Conservation (phyloP, 345 rosid genomes). For the Arabidopsis thaliana region DNA sequence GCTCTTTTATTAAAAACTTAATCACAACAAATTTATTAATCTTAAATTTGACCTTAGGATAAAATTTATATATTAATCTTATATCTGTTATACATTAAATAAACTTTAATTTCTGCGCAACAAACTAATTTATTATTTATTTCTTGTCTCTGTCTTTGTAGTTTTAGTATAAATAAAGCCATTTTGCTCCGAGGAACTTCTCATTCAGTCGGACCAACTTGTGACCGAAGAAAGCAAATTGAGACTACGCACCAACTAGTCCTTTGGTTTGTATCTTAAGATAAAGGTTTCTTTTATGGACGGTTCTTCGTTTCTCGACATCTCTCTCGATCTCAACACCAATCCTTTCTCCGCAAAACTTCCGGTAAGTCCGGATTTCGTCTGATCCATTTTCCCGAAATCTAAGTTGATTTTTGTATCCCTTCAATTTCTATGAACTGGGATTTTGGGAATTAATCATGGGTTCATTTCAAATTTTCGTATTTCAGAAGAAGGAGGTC, state of each 20-base stretch:
- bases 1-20: too few species aligned
- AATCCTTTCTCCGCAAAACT: conserved; percentile 41
- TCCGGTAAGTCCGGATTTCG: conserved; percentile 51
- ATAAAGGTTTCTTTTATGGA: conserved; percentile 26
- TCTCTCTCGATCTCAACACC: conserved; percentile 68
- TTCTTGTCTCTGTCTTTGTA: background rate
- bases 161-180: conserved; percentile 32
- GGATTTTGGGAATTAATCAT: conserved; percentile 16
- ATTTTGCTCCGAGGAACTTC: conserved; percentile 6
- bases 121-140: background rate
- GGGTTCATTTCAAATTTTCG: conserved; percentile 11
- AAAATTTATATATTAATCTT: background rate
- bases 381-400: background rate
- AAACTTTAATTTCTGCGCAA: background rate
- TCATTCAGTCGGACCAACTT: conserved; percentile 47
- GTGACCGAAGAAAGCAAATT: conserved; percentile 39
- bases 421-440: background rate
- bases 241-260: conserved; percentile 27
- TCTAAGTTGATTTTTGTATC: background rate
- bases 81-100: background rate
- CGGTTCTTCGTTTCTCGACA: conserved; percentile 49
- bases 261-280: conserved; percentile 14
- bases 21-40: too few species aligned
- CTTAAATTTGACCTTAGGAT: background rate
- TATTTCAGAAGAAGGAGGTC: conserved; percentile 48